phyloP scores from a whole-genome alignment of 140 eudicot species.

The Bidens hawaiensis region DNA sequence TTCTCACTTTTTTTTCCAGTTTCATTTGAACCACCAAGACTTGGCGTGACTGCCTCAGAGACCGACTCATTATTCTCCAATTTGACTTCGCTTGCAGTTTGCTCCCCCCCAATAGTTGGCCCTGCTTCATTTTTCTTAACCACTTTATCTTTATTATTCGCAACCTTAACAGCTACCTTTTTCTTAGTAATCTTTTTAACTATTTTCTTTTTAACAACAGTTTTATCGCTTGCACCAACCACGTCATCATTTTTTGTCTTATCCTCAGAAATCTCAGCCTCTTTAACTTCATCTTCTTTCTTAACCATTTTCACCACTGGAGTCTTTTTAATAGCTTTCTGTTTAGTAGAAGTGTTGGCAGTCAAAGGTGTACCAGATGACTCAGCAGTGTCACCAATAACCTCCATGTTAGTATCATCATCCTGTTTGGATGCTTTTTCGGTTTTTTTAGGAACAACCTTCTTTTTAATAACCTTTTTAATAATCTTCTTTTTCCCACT shows the following conservation, averaged over 20 bases:
- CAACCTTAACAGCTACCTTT: constrained; percentile 39
- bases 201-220: constrained; percentile 60
- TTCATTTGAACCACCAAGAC: constrained; percentile 29
- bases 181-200: constrained; percentile 57
- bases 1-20: no score
- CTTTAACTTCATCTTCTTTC: constrained; percentile 44
- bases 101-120: constrained; percentile 24
- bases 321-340: constrained; percentile 49
- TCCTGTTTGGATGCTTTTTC: constrained; percentile 25
- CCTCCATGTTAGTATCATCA: constrained; percentile 35
- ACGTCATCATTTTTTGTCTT: constrained; percentile 33
- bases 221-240: constrained; percentile 42
- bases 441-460: constrained; percentile 44
- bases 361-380: constrained; percentile 34
- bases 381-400: constrained; percentile 36
- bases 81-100: constrained; percentile 33
- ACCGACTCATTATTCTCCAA: constrained; percentile 24
- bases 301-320: constrained; percentile 21
- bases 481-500: constrained; percentile 71
- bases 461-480: constrained; percentile 63
- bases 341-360: constrained; percentile 42
- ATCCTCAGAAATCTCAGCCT: constrained; percentile 39
- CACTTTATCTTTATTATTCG: constrained; percentile 24
- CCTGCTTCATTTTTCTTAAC: constrained; percentile 25
- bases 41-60: constrained; percentile 19